A percentile compares a stretch with the other conserved stretches of the same genome.
phyloP scores from a whole-genome alignment of 768 basidiomycete species.

The Lactarius quietus region DNA sequence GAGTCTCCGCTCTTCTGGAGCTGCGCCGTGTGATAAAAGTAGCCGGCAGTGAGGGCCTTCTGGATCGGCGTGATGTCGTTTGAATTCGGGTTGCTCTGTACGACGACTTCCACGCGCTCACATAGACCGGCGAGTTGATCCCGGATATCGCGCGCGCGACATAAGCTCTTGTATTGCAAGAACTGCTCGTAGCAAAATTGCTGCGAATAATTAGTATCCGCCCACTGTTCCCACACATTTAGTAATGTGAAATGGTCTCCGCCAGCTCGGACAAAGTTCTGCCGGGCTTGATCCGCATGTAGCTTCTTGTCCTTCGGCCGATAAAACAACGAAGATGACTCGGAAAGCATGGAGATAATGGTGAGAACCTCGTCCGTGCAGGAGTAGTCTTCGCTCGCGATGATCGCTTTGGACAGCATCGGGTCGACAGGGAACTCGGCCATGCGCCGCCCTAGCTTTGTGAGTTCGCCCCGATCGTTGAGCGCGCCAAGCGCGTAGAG shows the following conservation, averaged over 20 bases:
- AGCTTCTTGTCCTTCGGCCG: constrained; percentile 98
- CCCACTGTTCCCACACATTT: constrained; percentile 99
- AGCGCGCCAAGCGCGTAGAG: constrained; percentile 94
- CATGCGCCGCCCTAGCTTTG: constrained; percentile 96
- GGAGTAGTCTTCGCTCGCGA: constrained; percentile 88
- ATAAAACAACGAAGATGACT: constrained; percentile 92
- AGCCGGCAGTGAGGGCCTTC: constrained; percentile 92
- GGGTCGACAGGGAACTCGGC: constrained; percentile 99
- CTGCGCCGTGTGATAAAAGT: constrained; percentile 94
- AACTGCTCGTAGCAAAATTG: constrained; percentile 97
- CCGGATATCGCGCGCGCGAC: constrained; percentile 92
- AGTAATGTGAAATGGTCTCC: constrained; percentile 98
- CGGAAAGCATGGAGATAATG: constrained; percentile 95
- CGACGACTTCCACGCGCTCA: constrained; percentile 93
- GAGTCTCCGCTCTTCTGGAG: constrained; percentile 96
- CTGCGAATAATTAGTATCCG: constrained; percentile 94
- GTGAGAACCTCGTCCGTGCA: constrained; percentile 98
- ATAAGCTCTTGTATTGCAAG: constrained; percentile 91
- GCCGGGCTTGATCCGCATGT: constrained; percentile 95
- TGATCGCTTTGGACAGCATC: constrained; percentile 94
- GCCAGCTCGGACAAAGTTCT: constrained; percentile 93
- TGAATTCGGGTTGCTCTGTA: constrained; percentile 83
- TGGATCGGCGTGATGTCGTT: constrained; percentile 92
- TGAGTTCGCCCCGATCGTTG: constrained; percentile 94
- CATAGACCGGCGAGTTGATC: constrained; percentile 94